Conservation (phyloP, 2,329 filamentous ascomycete genomes). For the Pseudofabraea citricarpa region DNA sequence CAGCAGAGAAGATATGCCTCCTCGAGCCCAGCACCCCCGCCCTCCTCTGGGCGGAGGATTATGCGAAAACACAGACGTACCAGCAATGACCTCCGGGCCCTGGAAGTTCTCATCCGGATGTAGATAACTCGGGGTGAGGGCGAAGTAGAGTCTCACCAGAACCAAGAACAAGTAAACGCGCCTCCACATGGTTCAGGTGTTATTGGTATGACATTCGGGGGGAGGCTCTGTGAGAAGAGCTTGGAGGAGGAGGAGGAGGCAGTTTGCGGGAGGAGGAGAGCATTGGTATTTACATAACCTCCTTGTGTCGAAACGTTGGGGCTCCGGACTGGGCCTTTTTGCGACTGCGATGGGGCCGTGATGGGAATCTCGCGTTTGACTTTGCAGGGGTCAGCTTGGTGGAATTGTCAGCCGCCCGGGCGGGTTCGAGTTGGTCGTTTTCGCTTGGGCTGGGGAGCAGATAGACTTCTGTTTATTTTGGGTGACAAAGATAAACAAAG, state of each 20-base stretch:
- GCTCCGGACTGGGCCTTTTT: not conserved
- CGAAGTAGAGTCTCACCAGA: constrained; percentile 87
- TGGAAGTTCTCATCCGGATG: constrained; percentile 99
- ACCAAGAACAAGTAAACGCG: constrained; percentile 81
- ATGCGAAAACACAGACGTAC: no score
- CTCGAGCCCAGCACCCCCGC: no score
- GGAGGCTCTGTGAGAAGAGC: constrained; percentile 13
- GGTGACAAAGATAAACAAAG: no score
- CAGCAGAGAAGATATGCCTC: no score
- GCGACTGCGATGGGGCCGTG: not conserved
- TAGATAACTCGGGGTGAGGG: constrained; percentile 89
- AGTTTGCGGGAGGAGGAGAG: constrained; percentile 12
- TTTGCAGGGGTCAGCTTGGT: constrained; percentile 1
- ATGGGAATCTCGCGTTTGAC: not conserved
- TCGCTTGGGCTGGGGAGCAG: not conserved
- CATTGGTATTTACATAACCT: constrained; percentile 11
- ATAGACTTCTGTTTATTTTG: not conserved
- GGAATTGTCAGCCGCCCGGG: not conserved
- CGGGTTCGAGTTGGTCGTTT: not conserved
- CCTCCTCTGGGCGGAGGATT: no score
- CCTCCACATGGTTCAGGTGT: constrained; percentile 73
- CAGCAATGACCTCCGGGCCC: constrained; percentile 93
- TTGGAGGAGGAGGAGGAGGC: constrained; percentile 14
- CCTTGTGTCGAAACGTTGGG: constrained; percentile 8
- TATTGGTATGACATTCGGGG: constrained; percentile 13